Percentiles rank a stretch among this genome's conserved stretches.
Conservation (phyloP, 495 filamentous ascomycete species). For the Rusavskia elegans region DNA sequence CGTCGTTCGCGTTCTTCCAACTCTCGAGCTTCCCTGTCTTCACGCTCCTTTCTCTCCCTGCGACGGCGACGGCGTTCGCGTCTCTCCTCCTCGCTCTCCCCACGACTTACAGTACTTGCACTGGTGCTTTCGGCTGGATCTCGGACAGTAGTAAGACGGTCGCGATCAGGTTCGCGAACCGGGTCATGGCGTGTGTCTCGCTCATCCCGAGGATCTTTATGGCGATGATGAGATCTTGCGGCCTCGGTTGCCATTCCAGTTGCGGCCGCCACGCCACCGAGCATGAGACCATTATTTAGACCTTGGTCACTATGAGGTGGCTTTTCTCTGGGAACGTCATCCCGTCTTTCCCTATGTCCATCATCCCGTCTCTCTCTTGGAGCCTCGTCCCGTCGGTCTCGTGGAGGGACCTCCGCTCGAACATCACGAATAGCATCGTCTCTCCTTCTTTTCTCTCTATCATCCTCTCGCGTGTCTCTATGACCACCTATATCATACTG, state of each 20-base stretch:
- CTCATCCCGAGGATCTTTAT: conserved; percentile 7
- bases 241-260: conserved; percentile 13
- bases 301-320: conserved; percentile 1
- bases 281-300: conserved; percentile 1
- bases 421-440: background rate
- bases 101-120: conserved; percentile 2
- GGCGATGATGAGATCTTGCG: conserved; percentile 5
- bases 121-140: conserved; percentile 7
- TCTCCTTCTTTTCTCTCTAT: conserved; percentile 13
- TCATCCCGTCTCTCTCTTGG: conserved; percentile 4
- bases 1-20: background rate
- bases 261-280: conserved; percentile 9
- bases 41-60: conserved; percentile 2
- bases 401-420: background rate
- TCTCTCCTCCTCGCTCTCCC: background rate
- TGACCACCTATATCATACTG: conserved; percentile 5
- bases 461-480: conserved; percentile 5
- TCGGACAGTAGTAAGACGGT: background rate
- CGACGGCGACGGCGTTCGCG: conserved; percentile 8
- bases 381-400: background rate
- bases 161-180: conserved; percentile 6
- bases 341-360: background rate
- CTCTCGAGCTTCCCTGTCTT: conserved; percentile 4
- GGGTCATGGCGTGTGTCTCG: conserved; percentile 3
- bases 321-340: conserved; percentile 1